Evolutionary conservation across 2,329 filamentous ascomycete species (phyloP).

Genomic region (Neopestalotiopsis rosae): DNA sequence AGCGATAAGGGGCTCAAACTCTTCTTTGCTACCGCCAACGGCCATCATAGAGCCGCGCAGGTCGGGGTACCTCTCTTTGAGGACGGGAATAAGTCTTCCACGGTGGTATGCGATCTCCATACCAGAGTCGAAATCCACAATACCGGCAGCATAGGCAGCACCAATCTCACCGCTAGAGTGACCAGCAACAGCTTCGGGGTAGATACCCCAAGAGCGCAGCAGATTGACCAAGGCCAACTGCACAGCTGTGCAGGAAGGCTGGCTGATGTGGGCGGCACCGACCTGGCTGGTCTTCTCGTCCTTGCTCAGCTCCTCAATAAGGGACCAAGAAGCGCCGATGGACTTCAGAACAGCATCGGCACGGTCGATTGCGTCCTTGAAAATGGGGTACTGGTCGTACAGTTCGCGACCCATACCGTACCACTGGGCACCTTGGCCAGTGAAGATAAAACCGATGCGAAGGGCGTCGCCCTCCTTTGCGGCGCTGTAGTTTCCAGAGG

Average conservation of each 20-base stretch:
- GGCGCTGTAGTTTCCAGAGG: slow-evolving; percentile 39
- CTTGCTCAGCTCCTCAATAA: slow-evolving; percentile 41
- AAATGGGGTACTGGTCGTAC: slow-evolving; percentile 42
- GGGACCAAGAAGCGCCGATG: slow-evolving; percentile 41
- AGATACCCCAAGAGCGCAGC: slow-evolving; percentile 41
- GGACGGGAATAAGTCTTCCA: slow-evolving; percentile 47
- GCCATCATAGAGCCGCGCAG: slow-evolving; percentile 61
- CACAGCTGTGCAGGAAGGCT: slow-evolving; percentile 45
- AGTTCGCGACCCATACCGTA: slow-evolving; percentile 48
- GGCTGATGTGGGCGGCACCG: slow-evolving; percentile 44
- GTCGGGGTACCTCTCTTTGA: slow-evolving; percentile 45
- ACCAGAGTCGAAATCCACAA: slow-evolving; percentile 48
- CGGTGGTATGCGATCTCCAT: slow-evolving; percentile 57
- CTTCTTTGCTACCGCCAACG: slow-evolving; percentile 51
- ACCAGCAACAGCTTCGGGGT: slow-evolving; percentile 42
- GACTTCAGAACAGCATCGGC: slow-evolving; percentile 38
- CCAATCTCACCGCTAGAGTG: slow-evolving; percentile 50
- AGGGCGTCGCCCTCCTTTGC: slow-evolving; percentile 43
- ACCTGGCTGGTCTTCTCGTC: slow-evolving; percentile 41
- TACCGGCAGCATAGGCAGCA: slow-evolving; percentile 52
- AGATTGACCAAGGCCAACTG: slow-evolving; percentile 44
- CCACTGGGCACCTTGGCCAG: slow-evolving; percentile 48
- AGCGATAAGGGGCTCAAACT: slow-evolving; percentile 45
- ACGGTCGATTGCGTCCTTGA: slow-evolving; percentile 39
- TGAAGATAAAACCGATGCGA: slow-evolving; percentile 47